Evolutionary conservation across 768 basidiomycete genomes (phyloP).

Genomic region (Tricholoma hemisulphureum): DNA sequence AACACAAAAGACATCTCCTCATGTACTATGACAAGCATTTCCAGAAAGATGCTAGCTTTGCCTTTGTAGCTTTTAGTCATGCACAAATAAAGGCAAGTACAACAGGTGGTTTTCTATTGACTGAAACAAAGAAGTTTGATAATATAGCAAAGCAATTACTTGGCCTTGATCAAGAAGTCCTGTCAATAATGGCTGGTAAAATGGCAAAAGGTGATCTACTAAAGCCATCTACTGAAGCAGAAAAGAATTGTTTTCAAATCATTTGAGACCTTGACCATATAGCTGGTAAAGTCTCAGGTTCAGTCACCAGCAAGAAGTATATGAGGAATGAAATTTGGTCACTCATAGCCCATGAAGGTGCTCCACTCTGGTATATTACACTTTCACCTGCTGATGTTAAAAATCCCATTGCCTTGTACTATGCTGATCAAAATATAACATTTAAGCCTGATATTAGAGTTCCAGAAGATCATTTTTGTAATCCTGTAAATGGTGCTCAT

Average conservation of each 20-base stretch:
- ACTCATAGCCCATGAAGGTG: constrained; percentile 18
- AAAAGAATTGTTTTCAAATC: constrained; percentile 34
- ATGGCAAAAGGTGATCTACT: constrained; percentile 24
- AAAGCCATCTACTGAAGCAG: constrained; percentile 25
- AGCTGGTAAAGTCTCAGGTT: constrained; percentile 28
- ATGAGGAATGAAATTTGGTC: constrained; percentile 34
- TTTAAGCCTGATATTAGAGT: constrained; percentile 18
- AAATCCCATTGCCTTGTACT: constrained; percentile 36
- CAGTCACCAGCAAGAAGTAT: constrained; percentile 26
- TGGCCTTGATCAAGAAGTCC: constrained; percentile 19
- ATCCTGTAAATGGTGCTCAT: not conserved
- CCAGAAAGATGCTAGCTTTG: constrained; percentile 36
- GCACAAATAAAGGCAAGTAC: constrained; percentile 33
- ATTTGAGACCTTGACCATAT: constrained; percentile 36
- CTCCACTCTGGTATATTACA: constrained; percentile 36
- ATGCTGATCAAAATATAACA: constrained; percentile 21
- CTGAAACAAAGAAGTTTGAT: constrained; percentile 25
- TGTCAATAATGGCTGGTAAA: constrained; percentile 17
- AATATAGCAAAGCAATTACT: constrained; percentile 22
- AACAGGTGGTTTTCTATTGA: constrained; percentile 25
- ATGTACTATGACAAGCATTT: constrained; percentile 40
- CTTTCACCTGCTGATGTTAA: constrained; percentile 28
- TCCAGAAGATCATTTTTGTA: not conserved
- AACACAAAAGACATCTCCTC: constrained; percentile 25
- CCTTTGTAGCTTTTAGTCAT: constrained; percentile 41